Evolutionary conservation across 495 filamentous ascomycete species (phyloP).

Genomic region (Neurospora sp.): DNA sequence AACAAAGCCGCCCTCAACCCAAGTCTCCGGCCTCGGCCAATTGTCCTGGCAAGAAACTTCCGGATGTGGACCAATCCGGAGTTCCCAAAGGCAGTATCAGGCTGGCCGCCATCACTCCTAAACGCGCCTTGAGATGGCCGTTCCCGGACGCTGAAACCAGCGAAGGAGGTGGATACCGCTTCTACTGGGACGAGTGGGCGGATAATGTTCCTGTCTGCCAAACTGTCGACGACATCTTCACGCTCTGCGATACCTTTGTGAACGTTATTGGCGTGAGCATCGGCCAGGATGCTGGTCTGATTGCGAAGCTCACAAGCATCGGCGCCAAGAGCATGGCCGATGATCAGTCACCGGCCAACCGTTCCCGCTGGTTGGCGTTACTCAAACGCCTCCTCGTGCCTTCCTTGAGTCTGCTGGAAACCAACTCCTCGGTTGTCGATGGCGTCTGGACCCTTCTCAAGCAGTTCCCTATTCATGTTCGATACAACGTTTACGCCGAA

Average conservation of each 20-base stretch:
- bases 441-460: constrained; percentile 77
- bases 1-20: constrained; percentile 21
- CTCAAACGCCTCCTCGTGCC: constrained; percentile 76
- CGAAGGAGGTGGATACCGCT: constrained; percentile 68
- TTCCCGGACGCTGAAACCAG: constrained; percentile 63
- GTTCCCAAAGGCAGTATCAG: constrained; percentile 56
- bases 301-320: constrained; percentile 72
- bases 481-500: constrained; percentile 87
- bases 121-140: constrained; percentile 65
- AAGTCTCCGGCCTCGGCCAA: constrained; percentile 10
- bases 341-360: constrained; percentile 60
- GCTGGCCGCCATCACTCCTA: constrained; percentile 41
- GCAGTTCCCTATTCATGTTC: constrained; percentile 58
- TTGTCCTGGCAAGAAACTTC: constrained; percentile 35
- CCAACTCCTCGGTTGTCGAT: constrained; percentile 72
- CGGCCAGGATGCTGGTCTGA: constrained; percentile 67
- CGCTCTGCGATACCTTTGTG: constrained; percentile 73
- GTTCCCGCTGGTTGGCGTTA: constrained; percentile 64
- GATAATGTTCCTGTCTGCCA: constrained; percentile 90
- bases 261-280: constrained; percentile 80
- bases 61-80: constrained; percentile 50
- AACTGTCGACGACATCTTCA: constrained; percentile 79
- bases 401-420: constrained; percentile 67
- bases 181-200: constrained; percentile 97
- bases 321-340: constrained; percentile 61